These are phyloP conservation scores for Penicillium janthinellum DNA, from an alignment of 2,329 filamentous ascomycete genomes.

Conservation along the genomic window DNA sequence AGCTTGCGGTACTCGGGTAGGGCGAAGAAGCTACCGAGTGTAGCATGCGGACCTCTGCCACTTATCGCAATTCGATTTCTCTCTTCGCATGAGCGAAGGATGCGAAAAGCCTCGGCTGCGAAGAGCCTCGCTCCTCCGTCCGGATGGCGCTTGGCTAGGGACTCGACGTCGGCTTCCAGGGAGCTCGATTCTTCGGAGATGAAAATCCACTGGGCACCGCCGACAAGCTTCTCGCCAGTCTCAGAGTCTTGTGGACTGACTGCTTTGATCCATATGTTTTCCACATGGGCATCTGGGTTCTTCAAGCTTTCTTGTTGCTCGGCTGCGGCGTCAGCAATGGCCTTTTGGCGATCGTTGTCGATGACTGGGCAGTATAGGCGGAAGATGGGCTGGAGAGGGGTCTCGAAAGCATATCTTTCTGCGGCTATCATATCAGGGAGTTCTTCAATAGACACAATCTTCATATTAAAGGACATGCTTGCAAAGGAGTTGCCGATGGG, in stretches of 20 bases:
- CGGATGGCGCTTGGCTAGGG: not conserved
- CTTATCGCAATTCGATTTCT: not conserved
- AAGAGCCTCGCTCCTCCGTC: constrained; percentile 1
- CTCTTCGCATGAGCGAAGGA: not conserved
- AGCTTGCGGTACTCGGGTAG: constrained; percentile 1
- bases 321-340: not conserved
- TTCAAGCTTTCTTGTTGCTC: not conserved
- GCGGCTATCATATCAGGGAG: not conserved
- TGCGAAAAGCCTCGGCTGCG: not conserved
- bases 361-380: constrained; percentile 4
- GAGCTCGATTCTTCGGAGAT: not conserved
- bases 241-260: not conserved
- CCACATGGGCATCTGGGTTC: not conserved
- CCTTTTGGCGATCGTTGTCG: not conserved
- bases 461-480: not conserved
- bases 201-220: not conserved
- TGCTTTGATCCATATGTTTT: not conserved
- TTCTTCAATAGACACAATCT: not conserved
- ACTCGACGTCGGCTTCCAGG: not conserved
- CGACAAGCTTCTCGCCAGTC: not conserved
- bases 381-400: constrained; percentile 4
- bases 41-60: not conserved
- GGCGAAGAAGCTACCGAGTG: constrained; percentile 8
- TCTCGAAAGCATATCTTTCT: constrained; percentile 8
- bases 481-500: not conserved